These are phyloP conservation scores for Xylaria telfairii DNA, from an alignment of 495 filamentous ascomycete species.

Conservation along the genomic window DNA sequence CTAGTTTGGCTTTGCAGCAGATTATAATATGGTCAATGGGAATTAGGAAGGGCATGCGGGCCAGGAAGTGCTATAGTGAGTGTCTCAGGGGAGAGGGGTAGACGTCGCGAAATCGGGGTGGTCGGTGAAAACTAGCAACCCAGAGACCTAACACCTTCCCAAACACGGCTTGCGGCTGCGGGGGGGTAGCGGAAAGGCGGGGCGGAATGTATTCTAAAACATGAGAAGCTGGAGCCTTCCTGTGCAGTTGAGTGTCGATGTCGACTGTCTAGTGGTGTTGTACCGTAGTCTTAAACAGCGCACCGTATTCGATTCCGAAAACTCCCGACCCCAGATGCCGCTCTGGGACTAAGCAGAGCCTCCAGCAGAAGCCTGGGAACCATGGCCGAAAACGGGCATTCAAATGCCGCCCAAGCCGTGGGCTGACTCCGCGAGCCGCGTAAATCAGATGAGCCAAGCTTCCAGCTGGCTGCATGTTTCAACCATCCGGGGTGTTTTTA, in stretches of 20 bases:
- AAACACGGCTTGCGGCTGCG: constrained; percentile 10
- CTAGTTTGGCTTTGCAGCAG: not conserved
- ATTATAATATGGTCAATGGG: not conserved
- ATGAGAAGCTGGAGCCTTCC: not conserved
- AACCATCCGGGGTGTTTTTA: constrained; percentile 3
- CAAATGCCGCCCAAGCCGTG: constrained; percentile 19
- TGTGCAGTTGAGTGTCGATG: not conserved
- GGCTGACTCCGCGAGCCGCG: constrained; percentile 25
- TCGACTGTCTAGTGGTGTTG: not conserved
- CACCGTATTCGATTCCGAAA: constrained; percentile 11
- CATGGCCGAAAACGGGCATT: constrained; percentile 18
- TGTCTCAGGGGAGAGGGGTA: not conserved
- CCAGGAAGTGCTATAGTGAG: not conserved
- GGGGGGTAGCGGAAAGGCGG: constrained; percentile 1
- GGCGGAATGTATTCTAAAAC: not conserved
- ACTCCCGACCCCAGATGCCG: constrained; percentile 16
- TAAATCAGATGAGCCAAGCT: constrained; percentile 14
- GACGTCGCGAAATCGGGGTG: not conserved
- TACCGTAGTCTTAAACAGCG: constrained; percentile 17
- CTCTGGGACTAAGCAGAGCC: constrained; percentile 14
- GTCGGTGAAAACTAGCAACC: not conserved
- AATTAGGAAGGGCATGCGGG: not conserved
- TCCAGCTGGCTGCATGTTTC: constrained; percentile 17
- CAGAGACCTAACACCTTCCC: not conserved
- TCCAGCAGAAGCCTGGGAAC: not conserved